Percentiles rank a stretch among this genome's conserved stretches.
Evolutionary conservation across 2,329 filamentous ascomycete genomes (phyloP).

Genomic region (Fusarium heterosporum): DNA sequence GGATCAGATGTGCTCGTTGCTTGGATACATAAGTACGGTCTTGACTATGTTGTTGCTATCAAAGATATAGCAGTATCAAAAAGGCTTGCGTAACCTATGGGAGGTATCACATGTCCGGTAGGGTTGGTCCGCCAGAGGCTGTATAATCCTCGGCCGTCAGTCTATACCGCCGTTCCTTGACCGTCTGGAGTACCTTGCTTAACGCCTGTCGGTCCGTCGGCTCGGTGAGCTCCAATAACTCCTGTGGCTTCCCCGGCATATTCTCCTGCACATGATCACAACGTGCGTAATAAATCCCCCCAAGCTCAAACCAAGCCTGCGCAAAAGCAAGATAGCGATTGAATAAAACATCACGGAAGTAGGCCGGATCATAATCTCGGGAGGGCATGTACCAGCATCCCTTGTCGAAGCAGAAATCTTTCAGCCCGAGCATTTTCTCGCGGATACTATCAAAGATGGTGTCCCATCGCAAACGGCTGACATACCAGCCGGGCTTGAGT

Average conservation of each 20-base stretch:
- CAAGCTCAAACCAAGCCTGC: neutral
- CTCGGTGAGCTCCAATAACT: neutral
- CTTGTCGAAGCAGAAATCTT: neutral
- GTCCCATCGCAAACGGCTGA: conserved; percentile 32
- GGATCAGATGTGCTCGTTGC: too few relatives aligned
- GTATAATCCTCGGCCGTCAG: too few relatives aligned
- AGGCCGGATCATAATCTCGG: accelerated
- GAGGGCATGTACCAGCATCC: neutral
- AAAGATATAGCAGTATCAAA: too few relatives aligned
- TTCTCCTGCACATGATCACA: neutral
- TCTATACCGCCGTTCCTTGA: neutral
- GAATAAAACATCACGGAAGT: neutral
- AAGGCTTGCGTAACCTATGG: too few relatives aligned
- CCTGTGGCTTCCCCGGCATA: neutral
- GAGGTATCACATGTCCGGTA: too few relatives aligned
- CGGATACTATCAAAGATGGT: conserved; percentile 38
- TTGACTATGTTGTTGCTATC: too few relatives aligned
- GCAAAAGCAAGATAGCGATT: neutral
- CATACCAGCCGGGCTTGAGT: neutral
- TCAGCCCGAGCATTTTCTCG: neutral
- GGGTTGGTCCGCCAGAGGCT: too few relatives aligned
- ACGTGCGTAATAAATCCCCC: neutral
- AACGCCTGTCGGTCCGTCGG: neutral
- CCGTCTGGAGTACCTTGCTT: neutral
- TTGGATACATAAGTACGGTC: too few relatives aligned